A percentile compares a stretch with the other conserved stretches of the same genome.
Evolutionary conservation across 495 filamentous ascomycete genomes (phyloP).

Genomic region (Aspergillus wentii): DNA sequence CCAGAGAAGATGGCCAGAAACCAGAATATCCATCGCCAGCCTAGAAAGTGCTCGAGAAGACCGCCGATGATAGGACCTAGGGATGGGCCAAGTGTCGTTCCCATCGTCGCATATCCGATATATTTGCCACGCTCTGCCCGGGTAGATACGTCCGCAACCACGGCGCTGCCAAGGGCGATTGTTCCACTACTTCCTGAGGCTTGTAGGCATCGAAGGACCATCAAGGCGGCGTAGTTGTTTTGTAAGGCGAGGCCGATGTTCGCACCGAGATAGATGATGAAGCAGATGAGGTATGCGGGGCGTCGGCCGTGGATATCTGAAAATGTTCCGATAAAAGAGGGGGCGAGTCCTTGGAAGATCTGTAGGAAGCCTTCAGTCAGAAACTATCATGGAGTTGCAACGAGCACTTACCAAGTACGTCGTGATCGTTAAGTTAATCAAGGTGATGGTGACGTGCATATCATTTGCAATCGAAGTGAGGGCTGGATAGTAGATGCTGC

Average conservation of each 20-base stretch:
- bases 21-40: constrained; percentile 72
- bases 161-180: constrained; percentile 31
- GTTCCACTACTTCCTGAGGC: constrained; percentile 42
- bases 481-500: constrained; percentile 41
- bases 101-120: constrained; percentile 29
- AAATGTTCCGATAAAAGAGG: constrained; percentile 41
- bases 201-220: constrained; percentile 48
- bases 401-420: constrained; percentile 29
- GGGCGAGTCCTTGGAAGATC: constrained; percentile 47
- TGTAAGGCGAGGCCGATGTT: constrained; percentile 46
- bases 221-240: constrained; percentile 37
- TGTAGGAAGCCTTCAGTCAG: constrained; percentile 8
- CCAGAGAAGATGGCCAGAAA: constrained; percentile 59
- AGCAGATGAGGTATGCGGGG: constrained; percentile 36
- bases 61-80: constrained; percentile 64
- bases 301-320: constrained; percentile 45
- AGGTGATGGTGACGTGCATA: constrained; percentile 28
- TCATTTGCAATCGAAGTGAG: constrained; percentile 28
- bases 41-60: constrained; percentile 56
- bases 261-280: constrained; percentile 38
- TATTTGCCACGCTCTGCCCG: constrained; percentile 42
- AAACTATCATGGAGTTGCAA: background rate
- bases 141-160: constrained; percentile 39
- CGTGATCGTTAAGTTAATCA: constrained; percentile 45
- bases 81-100: constrained; percentile 39